Evolutionary conservation across 768 basidiomycete species (phyloP).

Genomic region (Leccinum variicolor): DNA sequence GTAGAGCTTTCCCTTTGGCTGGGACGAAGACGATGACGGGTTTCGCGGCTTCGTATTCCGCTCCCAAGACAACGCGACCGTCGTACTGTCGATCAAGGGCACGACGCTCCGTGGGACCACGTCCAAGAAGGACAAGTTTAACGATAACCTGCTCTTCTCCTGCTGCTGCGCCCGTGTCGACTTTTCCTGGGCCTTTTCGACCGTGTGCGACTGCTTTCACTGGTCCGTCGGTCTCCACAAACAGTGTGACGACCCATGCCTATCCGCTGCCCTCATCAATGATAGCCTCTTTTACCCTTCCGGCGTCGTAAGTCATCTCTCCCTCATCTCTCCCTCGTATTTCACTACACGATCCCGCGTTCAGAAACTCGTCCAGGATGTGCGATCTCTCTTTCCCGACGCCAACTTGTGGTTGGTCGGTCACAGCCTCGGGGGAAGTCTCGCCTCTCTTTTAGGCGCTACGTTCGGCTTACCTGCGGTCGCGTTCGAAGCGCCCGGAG

Average conservation of each 20-base stretch:
- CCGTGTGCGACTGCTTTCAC: slow-evolving; percentile 84
- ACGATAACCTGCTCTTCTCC: slow-evolving; percentile 85
- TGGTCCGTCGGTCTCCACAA: slow-evolving; percentile 47
- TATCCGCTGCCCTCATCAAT: slow-evolving; percentile 78
- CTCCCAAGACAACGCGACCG: slow-evolving; percentile 72
- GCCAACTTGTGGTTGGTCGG: slow-evolving; percentile 62
- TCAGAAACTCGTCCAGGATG: slow-evolving; percentile 56
- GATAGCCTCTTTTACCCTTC: slow-evolving; percentile 92
- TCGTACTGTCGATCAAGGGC: slow-evolving; percentile 87
- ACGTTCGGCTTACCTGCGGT: slow-evolving; percentile 66
- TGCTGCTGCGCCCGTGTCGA: slow-evolving; percentile 94
- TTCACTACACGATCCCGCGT: slow-evolving; percentile 8
- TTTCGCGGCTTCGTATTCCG: slow-evolving; percentile 90
- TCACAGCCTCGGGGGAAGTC: slow-evolving; percentile 59
- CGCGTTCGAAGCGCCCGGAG: slow-evolving; percentile 64
- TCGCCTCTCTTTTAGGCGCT: slow-evolving; percentile 60
- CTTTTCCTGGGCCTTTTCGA: slow-evolving; percentile 78
- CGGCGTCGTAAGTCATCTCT: slow-evolving; percentile 61
- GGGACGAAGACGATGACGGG: slow-evolving; percentile 65
- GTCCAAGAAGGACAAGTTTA: slow-evolving; percentile 87
- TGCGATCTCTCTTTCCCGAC: slow-evolving; percentile 53
- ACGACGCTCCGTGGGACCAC: slow-evolving; percentile 86
- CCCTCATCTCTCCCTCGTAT: not conserved
- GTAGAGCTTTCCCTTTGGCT: slow-evolving; percentile 79
- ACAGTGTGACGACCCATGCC: slow-evolving; percentile 77